Base-by-base conservation (phyloP, 306 rosid genomes). In the Dryas octopetala region DNA sequence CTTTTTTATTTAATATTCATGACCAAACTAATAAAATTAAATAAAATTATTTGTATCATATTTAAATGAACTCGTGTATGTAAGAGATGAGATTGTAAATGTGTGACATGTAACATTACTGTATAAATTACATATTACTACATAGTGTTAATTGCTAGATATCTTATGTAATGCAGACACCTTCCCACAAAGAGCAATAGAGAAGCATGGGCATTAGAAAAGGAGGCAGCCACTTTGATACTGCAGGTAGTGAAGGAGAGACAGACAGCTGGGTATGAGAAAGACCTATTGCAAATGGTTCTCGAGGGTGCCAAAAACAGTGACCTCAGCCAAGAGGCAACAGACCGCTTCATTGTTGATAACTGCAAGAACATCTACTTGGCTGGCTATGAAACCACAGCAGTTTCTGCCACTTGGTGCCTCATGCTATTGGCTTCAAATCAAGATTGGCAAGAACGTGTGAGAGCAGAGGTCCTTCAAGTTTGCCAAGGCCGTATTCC, bases 121-220 rank as follows among this genome's bases (percentile, higher is more conserved):
- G 38, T 32, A 2, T 32, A 4, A 3, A 9, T 43, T 5, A 43
- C 12, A 13, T 59, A 23, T 11, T 3, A 14, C 4, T 10, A 41
- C 17, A 52, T 69, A 38, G 26, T 66, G 19, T 52, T 1, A 70
- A 28, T 54, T 14, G 58, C 4, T 16, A 32, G 9, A 28, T 32
- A n/a, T 17, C 6, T 13, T 43, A 54, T 60, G 38, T 52, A 51
- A 44, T 78, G 10, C 60, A 85, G 88, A 2, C 76, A 81, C 64
- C 57, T 88, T 54, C 93, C 93, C 44, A 82, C 86, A 40, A 85
- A 81, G 85, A 76, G 53, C 81, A 89, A 89, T 4, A 81, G 80
- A 76, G 83, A 85, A 61, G 78, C 81, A 43, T 79, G 86, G 89
- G 82, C 62, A 10, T 48, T 88, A 6, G 85, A 85, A 71, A 86